A percentile compares a stretch with the other conserved stretches of the same genome.
Evolutionary conservation across 306 rosid species (phyloP).

Genomic region (Hippophae tibetana): DNA sequence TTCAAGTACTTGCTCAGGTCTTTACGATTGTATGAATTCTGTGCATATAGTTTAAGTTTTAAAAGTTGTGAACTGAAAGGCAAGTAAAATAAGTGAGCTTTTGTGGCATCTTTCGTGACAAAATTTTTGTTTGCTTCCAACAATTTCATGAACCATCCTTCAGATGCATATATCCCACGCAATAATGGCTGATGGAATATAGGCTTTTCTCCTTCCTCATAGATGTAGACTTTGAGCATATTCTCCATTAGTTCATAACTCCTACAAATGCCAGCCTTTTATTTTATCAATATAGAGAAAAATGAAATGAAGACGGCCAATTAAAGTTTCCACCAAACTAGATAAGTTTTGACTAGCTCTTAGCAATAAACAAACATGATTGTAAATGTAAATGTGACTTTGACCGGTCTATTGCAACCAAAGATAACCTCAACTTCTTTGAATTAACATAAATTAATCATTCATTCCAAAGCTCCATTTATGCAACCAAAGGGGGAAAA

Average conservation of each 20-base stretch:
- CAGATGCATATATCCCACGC: background rate
- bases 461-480: background rate
- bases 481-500: background rate
- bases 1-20: background rate
- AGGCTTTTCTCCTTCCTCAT: slow-evolving; percentile 1
- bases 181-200: background rate
- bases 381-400: too few relatives aligned
- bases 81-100: background rate
- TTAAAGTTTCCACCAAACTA: background rate
- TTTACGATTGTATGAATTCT: background rate
- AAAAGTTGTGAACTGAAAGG: background rate
- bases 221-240: background rate
- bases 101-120: background rate
- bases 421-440: too few relatives aligned
- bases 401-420: too few relatives aligned
- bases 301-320: background rate
- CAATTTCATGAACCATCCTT: slow-evolving; percentile 1
- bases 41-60: background rate
- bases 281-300: background rate
- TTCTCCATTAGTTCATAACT: slow-evolving; percentile 1
- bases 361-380: too few relatives aligned
- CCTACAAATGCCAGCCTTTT: background rate
- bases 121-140: background rate
- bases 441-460: too few relatives aligned
- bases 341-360: too few relatives aligned